Percentiles rank a stretch among this genome's conserved stretches.
Evolutionary conservation across 345 rosid genomes (phyloP).

Genomic region (Populus simonii): DNA sequence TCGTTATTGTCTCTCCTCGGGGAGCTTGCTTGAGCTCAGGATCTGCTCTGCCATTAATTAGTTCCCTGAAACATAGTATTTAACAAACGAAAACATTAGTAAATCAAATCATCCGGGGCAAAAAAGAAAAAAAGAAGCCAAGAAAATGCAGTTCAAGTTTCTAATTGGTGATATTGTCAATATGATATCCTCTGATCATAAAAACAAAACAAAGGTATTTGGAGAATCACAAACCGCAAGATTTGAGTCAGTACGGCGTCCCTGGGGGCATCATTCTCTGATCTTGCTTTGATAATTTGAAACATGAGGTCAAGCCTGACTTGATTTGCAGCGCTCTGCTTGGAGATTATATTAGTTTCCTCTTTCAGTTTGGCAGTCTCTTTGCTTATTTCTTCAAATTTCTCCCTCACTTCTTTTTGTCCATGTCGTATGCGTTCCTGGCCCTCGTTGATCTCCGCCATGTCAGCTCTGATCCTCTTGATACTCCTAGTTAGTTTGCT

Average conservation of each 20-base stretch:
- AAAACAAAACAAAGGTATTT: neutral
- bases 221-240: neutral
- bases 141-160: neutral
- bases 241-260: neutral
- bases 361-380: neutral
- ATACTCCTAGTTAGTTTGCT: neutral
- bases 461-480: neutral
- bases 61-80: neutral
- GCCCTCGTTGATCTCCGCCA: neutral
- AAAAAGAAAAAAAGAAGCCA: neutral
- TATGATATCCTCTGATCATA: neutral
- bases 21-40: neutral
- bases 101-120: neutral
- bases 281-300: neutral
- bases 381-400: neutral
- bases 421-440: neutral
- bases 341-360: neutral
- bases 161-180: neutral
- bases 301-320: neutral
- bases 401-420: neutral
- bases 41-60: neutral
- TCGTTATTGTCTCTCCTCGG: neutral
- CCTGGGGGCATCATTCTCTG: neutral
- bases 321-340: conserved; percentile 1
- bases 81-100: neutral